Base-by-base conservation (phyloP, 2,329 filamentous ascomycete genomes). In the Ambrosiella xylebori region DNA sequence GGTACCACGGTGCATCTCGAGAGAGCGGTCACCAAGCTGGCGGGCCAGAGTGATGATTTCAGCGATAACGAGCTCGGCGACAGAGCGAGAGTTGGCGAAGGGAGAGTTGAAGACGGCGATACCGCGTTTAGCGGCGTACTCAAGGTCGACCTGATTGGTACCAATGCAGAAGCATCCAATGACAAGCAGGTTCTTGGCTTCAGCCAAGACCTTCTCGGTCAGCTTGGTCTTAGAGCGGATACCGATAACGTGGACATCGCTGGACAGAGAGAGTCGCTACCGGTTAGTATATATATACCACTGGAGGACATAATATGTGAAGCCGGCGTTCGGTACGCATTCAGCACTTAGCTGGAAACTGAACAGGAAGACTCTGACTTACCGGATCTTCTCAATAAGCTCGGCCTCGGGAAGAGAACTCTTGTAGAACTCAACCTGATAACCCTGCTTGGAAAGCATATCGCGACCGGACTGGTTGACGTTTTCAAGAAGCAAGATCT, bases 21-120 rank as follows among this genome's bases (percentile, higher is more conserved):
- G 88, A 62, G 88, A 95, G 64, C 93, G 87, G 71, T 98, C 93
- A 62, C 88, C 85, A 39, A 98, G 77, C 72, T 98, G 93, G 61
- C 93, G 85, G 19, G 93, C 93, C 57, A 98, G 82, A 44, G 78
- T 76, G 66, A 98, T 96, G 67, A 98, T 90, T 72, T 96, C 91
- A 57, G 77, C 85, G 68, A 98, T 96, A 65, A 97, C 89, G 59
- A 97, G 77, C 75, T 98, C 93, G 59, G 93, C 93, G 56, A 98
- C 93, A 68, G 88, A 95, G 69, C 93, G 85, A 7, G 91, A 97
- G 74, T 98, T 98, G 73, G 87, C 90, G 73, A 98, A 98, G 1
- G 93, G 93, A 51, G 93, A 97, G 74, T 98, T 98, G 81, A 98
- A 98, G 63, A 98, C 93, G 40, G 90, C 89, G 68, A 97, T 95